Evolutionary conservation across 192 early-diverging fungal species (phyloP).

Genomic region (Podila minutissima): DNA sequence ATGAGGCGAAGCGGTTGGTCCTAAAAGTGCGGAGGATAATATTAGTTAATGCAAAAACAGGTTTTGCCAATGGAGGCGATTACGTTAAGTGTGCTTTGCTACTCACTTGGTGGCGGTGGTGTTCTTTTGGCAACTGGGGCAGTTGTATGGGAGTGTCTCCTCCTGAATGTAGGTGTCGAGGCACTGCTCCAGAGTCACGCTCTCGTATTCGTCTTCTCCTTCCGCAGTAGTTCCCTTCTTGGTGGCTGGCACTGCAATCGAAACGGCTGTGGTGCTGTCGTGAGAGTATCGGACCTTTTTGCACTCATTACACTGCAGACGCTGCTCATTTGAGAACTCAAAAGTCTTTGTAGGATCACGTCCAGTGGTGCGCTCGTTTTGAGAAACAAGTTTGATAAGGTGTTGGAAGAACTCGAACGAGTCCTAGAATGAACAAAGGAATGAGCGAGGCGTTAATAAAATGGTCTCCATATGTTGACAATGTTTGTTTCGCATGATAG

Average conservation of each 20-base stretch:
- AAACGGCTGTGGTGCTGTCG: conserved; percentile 60
- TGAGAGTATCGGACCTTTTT: conserved; percentile 80
- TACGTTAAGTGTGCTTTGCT: background rate
- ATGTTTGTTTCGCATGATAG: background rate
- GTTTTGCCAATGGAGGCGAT: background rate
- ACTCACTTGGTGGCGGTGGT: conserved; percentile 68
- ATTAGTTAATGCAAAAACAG: background rate
- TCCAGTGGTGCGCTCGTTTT: conserved; percentile 76
- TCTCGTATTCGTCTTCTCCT: conserved; percentile 56
- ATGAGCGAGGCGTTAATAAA: conserved; percentile 5
- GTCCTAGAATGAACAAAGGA: conserved; percentile 56
- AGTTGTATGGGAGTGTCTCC: conserved; percentile 70
- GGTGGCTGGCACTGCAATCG: conserved; percentile 79
- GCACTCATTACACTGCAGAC: conserved; percentile 89
- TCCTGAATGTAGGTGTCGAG: conserved; percentile 64
- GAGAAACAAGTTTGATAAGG: conserved; percentile 75
- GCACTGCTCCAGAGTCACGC: conserved; percentile 73
- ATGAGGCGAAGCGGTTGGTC: conserved; percentile 73
- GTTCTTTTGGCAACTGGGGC: conserved; percentile 68
- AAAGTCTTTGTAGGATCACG: conserved; percentile 82
- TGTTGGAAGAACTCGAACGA: conserved; percentile 94
- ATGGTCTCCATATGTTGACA: background rate
- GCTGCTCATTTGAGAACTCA: conserved; percentile 83
- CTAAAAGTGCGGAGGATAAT: conserved; percentile 40
- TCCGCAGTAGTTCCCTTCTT: conserved; percentile 31